Conservation (phyloP, 116 monocot genomes). For the Papilionanthe hybrid region DNA sequence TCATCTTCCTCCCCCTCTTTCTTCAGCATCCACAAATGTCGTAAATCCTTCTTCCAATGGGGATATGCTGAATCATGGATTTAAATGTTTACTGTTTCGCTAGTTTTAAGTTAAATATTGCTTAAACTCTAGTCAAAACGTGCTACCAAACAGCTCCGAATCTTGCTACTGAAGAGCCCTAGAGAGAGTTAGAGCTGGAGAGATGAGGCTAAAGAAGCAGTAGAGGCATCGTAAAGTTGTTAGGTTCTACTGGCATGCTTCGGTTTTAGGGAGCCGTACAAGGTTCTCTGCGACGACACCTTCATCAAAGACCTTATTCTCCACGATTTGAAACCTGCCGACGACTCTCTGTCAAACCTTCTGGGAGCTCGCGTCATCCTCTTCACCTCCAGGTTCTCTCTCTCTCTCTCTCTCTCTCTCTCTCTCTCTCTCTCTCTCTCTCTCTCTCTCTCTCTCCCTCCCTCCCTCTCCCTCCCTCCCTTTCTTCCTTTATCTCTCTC, state of each 20-base stretch:
- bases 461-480: neutral
- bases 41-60: too few species aligned
- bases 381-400: constrained; percentile 46
- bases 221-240: constrained; percentile 75
- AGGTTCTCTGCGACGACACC: constrained; percentile 83
- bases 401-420: too few species aligned
- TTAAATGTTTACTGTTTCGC: too few species aligned
- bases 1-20: too few species aligned
- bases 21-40: too few species aligned
- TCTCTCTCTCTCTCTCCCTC: neutral
- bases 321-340: constrained; percentile 55
- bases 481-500: neutral
- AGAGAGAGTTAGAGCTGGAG: neutral
- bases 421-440: neutral
- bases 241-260: constrained; percentile 76
- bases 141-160: neutral
- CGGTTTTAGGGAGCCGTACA: constrained; percentile 90
- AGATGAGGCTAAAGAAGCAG: constrained; percentile 53
- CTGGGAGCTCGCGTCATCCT: constrained; percentile 48
- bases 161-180: neutral
- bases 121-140: too few species aligned
- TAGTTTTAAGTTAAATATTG: too few species aligned
- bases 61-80: too few species aligned
- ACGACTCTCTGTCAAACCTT: constrained; percentile 49
- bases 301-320: constrained; percentile 80